These are phyloP conservation scores for Cercospora sp. DNA, from an alignment of 2,329 filamentous ascomycete genomes.

Conservation along the genomic window DNA sequence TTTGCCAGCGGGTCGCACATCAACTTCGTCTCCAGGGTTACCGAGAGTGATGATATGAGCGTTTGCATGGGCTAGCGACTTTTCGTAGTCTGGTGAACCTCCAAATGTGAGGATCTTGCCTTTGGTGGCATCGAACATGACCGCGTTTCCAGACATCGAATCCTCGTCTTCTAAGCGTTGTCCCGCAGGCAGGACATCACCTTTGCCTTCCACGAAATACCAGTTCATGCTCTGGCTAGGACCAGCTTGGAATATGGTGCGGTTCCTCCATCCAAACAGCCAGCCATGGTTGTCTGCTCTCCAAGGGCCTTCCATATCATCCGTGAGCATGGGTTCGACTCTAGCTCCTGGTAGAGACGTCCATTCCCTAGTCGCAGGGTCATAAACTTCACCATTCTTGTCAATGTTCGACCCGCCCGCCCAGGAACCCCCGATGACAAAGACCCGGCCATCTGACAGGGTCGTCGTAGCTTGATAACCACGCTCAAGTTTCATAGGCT, in stretches of 20 bases:
- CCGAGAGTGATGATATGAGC: conserved; percentile 55
- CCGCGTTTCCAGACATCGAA: conserved; percentile 57
- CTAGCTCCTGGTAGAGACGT: conserved; percentile 45
- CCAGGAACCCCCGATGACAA: conserved; percentile 35
- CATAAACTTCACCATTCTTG: conserved; percentile 57
- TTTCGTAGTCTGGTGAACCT: conserved; percentile 51
- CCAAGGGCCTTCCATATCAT: conserved; percentile 47
- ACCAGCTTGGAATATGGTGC: conserved; percentile 58
- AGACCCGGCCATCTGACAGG: conserved; percentile 53
- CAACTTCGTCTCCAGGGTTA: conserved; percentile 6
- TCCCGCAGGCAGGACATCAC: conserved; percentile 47
- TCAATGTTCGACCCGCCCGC: conserved; percentile 48
- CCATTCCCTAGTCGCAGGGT: conserved; percentile 50
- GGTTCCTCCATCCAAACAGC: conserved; percentile 48
- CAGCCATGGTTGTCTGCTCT: conserved; percentile 53
- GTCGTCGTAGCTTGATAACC: conserved; percentile 57
- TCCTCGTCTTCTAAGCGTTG: conserved; percentile 47
- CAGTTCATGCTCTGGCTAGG: conserved; percentile 58
- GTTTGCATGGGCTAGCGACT: conserved; percentile 45
- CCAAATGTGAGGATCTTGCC: conserved; percentile 58
- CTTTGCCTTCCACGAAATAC: conserved; percentile 52
- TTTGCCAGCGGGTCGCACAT: conserved; percentile 5
- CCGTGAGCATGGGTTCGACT: conserved; percentile 39
- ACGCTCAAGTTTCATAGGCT: conserved; percentile 50
- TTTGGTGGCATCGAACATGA: conserved; percentile 57